Evolutionary conservation across 148 eudicot genomes (phyloP), one percentile per base, ranked within the genome.

Genomic region (Vaccinium darrowii): DNA sequence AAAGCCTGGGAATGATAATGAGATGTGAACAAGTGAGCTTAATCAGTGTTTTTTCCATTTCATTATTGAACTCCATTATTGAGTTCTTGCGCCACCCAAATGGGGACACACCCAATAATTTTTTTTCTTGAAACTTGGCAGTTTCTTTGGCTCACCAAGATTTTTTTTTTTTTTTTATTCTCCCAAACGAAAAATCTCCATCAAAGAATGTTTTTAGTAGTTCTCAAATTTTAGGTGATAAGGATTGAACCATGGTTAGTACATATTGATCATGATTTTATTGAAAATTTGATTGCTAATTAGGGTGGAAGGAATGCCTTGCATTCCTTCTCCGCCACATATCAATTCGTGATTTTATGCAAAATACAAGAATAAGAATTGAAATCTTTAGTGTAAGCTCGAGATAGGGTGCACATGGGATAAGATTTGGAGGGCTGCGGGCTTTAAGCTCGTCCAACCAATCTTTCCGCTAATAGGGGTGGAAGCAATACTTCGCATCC

Each of bases 11-110:
- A 81, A 69, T 43, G 47, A 25, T 58, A 14, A 39, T 47, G 75
- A 81, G 25, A 56, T 81, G 8, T 47, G 18, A 21, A 43, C 47
- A 43, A 21, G 54, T 47, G 21, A 81, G 73, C 72, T 19, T 63
- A 63, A 47, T 81, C 53, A 39, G 7, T 69, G 7, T 1, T 12
- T 69, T 30, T 10, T 23, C 36, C 30, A 23, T 23, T 69, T 30
- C 11, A 69, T 69, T 69, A 69, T 69, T 69, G 12, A 69, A 69
- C 74, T 12, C 39, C 74, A 69, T 69, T 69, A 69, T 69, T 69
- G 39, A 13, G 2, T 13, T 10, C 4, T 69, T 27, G 74, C 39
- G 74, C 74, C 74, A 69, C 15, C 43, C 74, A 69, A 3, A 69
- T 13, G 39, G 74, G 74, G 25, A 11, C 74, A 11, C 27, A 13